Evolutionary conservation across 2,329 filamentous ascomycete species (phyloP).

Genomic region (Fusarium circinatum): DNA sequence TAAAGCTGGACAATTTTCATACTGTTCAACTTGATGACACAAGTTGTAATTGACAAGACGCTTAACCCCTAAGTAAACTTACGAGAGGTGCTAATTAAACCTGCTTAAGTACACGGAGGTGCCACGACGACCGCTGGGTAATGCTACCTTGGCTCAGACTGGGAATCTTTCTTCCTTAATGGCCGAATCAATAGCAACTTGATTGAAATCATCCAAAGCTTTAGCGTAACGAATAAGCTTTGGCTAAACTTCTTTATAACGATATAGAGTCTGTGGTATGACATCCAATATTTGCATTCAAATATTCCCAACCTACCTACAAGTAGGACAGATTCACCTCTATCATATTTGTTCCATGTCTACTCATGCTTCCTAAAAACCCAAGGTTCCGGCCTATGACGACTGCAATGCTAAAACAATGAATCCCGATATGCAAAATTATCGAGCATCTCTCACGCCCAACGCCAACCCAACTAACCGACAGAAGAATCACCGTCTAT

Average conservation of each 20-base stretch:
- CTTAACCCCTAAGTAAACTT: background rate
- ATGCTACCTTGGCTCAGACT: background rate
- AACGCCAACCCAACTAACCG: constrained; percentile 35
- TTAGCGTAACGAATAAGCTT: background rate
- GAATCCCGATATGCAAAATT: constrained; percentile 31
- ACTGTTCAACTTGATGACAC: background rate
- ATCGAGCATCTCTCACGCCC: constrained; percentile 9
- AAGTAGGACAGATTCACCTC: background rate
- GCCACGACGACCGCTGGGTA: background rate
- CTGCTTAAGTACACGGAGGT: background rate
- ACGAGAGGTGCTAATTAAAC: background rate
- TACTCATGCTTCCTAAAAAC: constrained; percentile 23
- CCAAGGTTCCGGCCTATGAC: constrained; percentile 8
- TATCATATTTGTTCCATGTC: constrained; percentile 22
- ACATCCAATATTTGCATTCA: background rate
- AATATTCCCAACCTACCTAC: background rate
- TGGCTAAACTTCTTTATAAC: background rate
- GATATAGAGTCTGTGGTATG: background rate
- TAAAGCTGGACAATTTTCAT: background rate
- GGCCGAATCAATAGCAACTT: background rate
- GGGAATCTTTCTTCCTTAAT: background rate
- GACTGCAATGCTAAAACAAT: constrained; percentile 10
- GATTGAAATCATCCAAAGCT: background rate
- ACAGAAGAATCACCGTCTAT: constrained; percentile 48
- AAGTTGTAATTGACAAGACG: background rate